A percentile compares a stretch with the other conserved stretches of the same genome.
Conservation (phyloP, 192 early-diverging fungal species). For the Gamsiella multidivaricata region DNA sequence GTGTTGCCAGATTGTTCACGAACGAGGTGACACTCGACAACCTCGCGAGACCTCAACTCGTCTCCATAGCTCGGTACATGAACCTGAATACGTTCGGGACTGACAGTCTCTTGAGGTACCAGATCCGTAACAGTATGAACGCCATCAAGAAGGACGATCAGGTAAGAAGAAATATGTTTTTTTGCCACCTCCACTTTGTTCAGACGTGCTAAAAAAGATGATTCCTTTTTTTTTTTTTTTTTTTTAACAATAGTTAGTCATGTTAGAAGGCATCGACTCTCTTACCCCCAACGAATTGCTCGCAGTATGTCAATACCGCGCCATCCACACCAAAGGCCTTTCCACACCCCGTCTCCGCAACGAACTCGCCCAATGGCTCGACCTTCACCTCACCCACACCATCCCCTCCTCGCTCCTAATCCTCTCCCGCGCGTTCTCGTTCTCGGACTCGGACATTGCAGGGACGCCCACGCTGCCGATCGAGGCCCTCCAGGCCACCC, state of each 20-base stretch:
- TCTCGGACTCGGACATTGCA: slow-evolving; percentile 66
- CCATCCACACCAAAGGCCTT: slow-evolving; percentile 87
- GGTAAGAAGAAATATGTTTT: slow-evolving; percentile 56
- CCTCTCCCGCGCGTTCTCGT: slow-evolving; percentile 88
- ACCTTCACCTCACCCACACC: slow-evolving; percentile 90
- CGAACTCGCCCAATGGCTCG: slow-evolving; percentile 94
- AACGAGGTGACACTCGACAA: slow-evolving; percentile 92
- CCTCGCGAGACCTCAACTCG: slow-evolving; percentile 90
- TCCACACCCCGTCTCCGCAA: slow-evolving; percentile 88
- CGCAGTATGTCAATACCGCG: slow-evolving; percentile 86
- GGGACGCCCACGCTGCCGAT: slow-evolving; percentile 55
- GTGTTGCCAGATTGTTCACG: slow-evolving; percentile 89
- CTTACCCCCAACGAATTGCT: slow-evolving; percentile 90
- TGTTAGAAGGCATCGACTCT: slow-evolving; percentile 85
- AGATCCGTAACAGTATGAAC: slow-evolving; percentile 87
- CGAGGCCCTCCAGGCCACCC: slow-evolving; percentile 94
- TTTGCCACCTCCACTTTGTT: slow-evolving; percentile 61
- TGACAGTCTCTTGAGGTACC: slow-evolving; percentile 92
- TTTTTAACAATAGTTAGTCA: slow-evolving; percentile 69
- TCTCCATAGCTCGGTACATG: slow-evolving; percentile 95
- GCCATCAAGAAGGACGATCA: slow-evolving; percentile 90
- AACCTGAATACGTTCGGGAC: slow-evolving; percentile 94
- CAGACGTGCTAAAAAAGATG: too few species aligned
- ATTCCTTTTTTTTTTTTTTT: slow-evolving; percentile 54
- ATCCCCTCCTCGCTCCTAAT: slow-evolving; percentile 92